Evolutionary conservation across 352 stramenopile genomes (phyloP), one percentile per base, ranked within the genome.

Genomic region (Phytophthora ramorum): DNA sequence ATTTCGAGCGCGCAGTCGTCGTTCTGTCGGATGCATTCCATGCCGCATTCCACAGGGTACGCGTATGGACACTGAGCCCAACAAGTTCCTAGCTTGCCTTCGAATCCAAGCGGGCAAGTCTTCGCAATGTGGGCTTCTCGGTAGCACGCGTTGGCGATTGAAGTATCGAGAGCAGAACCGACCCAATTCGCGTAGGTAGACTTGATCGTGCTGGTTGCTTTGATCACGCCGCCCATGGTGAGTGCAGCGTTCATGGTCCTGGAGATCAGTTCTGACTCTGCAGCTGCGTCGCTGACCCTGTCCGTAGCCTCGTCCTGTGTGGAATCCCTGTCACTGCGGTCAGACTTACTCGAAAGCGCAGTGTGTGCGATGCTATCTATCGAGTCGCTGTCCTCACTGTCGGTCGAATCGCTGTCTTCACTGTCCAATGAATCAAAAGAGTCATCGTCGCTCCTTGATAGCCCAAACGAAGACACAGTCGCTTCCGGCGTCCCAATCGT

Each of bases 21-120:
- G 22, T 63, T 75, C 26, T 77, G 69, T 22, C 64, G 38, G 24
- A 77, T 65, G 28, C 69, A 77, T 53, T 77, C 65, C 52, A 71
- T 56, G 16, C 64, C 69, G 24, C 69, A 77, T 8, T 62, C 56
- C 1, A 77, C 64, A 4, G 69, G 69, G 28, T 71, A 77, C 22
- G 71, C 51, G 26, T 71, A 55, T 19, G 69, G 64, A 24, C 69
- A 77, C 10, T 73, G 32, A 9, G 58, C 56, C 67, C 67, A 75
- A 34, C 67, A 75, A 14, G 62, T 72, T 16, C 44, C 67, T 28
- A 63, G 16, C 9, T 73, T 71, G n/a, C 32, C 41, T 2, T 64
- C 47, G 37, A 76, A 19, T 40, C 58, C 13, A 30, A 38, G 16
- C 2, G 73, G 66, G 45, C 73, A 81, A 4, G 37, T 63, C 26